Evolutionary conservation across 2,329 filamentous ascomycete genomes (phyloP).

Genomic region (Phaeosphaeria sp.): DNA sequence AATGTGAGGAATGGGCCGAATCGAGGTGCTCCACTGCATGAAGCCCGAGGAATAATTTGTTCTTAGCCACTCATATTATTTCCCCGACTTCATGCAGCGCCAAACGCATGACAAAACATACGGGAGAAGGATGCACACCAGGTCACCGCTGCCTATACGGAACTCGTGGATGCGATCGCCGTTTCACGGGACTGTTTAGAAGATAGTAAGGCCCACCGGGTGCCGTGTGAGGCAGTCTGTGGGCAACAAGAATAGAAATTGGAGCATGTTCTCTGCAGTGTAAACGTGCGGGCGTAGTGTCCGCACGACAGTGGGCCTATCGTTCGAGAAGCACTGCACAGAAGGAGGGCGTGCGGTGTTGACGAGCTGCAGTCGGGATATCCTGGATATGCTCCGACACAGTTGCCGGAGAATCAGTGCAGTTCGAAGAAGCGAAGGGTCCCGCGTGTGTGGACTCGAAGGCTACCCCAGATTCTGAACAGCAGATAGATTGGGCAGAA

Average conservation of each 20-base stretch:
- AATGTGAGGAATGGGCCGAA: background rate
- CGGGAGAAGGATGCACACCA: background rate
- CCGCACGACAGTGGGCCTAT: background rate
- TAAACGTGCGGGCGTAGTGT: background rate
- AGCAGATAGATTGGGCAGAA: background rate
- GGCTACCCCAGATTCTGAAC: conserved; percentile 2
- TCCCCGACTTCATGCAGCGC: background rate
- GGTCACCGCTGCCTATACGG: background rate
- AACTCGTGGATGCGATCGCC: background rate
- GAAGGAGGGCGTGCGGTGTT: background rate
- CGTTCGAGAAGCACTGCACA: background rate
- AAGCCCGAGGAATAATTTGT: background rate
- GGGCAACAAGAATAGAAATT: background rate
- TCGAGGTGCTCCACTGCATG: background rate
- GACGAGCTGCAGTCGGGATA: background rate
- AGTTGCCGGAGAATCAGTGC: background rate
- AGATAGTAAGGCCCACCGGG: background rate
- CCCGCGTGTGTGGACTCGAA: background rate
- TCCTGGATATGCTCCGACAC: background rate
- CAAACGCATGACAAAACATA: background rate
- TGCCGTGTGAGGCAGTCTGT: background rate
- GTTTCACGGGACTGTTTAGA: background rate
- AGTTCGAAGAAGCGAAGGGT: background rate
- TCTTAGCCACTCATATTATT: background rate
- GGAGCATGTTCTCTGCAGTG: background rate